Evolutionary conservation across 352 stramenopile genomes (phyloP).

Genomic region (Phytophthora meadii): DNA sequence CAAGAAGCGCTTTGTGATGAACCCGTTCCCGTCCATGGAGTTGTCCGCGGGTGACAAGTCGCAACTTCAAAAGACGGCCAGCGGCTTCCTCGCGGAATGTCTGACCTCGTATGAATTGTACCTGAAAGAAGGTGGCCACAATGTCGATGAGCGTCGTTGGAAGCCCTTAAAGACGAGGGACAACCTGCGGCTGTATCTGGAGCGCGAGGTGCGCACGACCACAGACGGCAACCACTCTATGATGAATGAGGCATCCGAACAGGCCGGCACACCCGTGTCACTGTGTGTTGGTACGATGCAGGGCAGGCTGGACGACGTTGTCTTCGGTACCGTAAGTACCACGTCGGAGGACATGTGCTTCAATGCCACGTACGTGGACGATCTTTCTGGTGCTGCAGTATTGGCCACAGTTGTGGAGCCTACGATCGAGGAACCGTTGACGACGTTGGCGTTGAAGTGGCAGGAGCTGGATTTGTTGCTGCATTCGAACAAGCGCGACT

Average conservation of each 20-base stretch:
- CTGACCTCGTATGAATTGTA: constrained; percentile 35
- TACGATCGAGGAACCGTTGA: constrained; percentile 37
- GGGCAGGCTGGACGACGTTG: constrained; percentile 46
- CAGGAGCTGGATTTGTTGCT: constrained; percentile 35
- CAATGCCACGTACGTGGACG: constrained; percentile 42
- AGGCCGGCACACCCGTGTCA: constrained; percentile 37
- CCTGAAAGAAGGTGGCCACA: constrained; percentile 24
- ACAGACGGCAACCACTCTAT: constrained; percentile 32
- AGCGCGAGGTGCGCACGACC: constrained; percentile 43
- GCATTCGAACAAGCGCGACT: constrained; percentile 46
- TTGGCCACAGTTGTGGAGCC: constrained; percentile 37
- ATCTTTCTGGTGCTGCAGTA: constrained; percentile 30
- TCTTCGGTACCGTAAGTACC: constrained; percentile 39
- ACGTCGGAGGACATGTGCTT: constrained; percentile 47
- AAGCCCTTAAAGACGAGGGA: constrained; percentile 49
- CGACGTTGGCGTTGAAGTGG: constrained; percentile 45
- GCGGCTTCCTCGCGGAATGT: constrained; percentile 30
- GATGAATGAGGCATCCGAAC: constrained; percentile 41
- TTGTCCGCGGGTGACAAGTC: constrained; percentile 39
- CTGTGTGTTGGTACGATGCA: constrained; percentile 41
- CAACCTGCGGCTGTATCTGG: constrained; percentile 37
- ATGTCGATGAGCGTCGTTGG: constrained; percentile 51
- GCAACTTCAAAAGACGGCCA: constrained; percentile 40
- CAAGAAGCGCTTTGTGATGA: constrained; percentile 43
- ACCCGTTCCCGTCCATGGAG: constrained; percentile 45